Base-by-base conservation (phyloP, 2,329 filamentous ascomycete genomes). In the Rhinocladiella mackenziei region DNA sequence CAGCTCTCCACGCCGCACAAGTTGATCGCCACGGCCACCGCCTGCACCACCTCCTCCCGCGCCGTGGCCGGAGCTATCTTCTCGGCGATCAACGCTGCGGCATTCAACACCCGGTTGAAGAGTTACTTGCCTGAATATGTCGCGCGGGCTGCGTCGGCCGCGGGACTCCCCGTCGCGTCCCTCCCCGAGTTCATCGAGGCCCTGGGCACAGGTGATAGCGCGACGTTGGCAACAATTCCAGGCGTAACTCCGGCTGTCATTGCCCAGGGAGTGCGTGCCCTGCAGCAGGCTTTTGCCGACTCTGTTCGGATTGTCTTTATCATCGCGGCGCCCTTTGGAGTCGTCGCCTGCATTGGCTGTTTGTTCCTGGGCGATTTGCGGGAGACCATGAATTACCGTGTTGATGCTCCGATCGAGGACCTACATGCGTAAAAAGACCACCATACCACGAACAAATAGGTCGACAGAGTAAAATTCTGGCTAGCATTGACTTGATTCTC, bases 1-100 rank as follows among this genome's bases (percentile, higher is more conserved):
- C 52, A 55, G 22, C 50, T 55, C 2, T 45, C 46, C 10, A 53
- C 50, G n/a, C 52, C 52, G 14, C 46, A 50, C 35, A 37, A 42
- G 6, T 17, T 55, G 15, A 53, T 55, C 23, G 52, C 52, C 4
- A 53, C 52, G 6, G 52, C 52, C 3, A 55, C 52, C 5, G 52
- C 50, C 2, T 47, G 53, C 10, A 48, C 40, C 10, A 55, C 52
- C 2, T 55, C 52, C 2, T 44, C 47, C 3, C 46, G 52, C 17
- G 50, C 52, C 3, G 43, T 53, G 13, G 50, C 46, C 8, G 50
- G 47, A 7, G 47, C 50, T 1, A 34, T 53, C 11, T 55, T 53
- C 39, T 53, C 50, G 5, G 50, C 52, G 13, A 55, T 55, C 14
- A 48, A 45, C 17, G 37, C 46, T 2, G 50, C 52, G 2, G 50